phyloP scores from a whole-genome alignment of 2,329 filamentous ascomycete species.

The Fusarium nurragi region DNA sequence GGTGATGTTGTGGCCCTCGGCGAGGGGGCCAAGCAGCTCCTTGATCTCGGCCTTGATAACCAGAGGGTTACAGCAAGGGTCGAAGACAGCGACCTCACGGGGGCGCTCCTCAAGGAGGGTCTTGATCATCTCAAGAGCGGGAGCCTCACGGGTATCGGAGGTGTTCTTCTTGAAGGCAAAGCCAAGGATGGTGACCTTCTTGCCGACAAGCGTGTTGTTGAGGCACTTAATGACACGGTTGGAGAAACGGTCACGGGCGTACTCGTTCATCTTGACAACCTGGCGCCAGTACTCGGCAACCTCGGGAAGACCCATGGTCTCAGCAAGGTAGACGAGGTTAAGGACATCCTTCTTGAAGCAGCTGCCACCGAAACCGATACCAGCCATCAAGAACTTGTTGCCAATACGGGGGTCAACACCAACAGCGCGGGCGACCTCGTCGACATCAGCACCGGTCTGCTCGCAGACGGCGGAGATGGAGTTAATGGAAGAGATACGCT shows the following conservation, averaged over 20 bases:
- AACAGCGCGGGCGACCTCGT: conserved; percentile 73
- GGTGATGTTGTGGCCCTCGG: conserved; percentile 55
- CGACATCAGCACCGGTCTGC: conserved; percentile 77
- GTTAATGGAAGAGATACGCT: conserved; percentile 84
- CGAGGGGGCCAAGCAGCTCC: conserved; percentile 52
- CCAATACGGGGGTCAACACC: conserved; percentile 79
- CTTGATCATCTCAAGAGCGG: conserved; percentile 74
- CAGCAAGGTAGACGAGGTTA: conserved; percentile 77
- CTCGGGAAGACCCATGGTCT: conserved; percentile 73
- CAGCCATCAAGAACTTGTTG: conserved; percentile 76
- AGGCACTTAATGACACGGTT: conserved; percentile 72
- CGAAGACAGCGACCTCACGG: conserved; percentile 72
- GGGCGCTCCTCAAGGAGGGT: conserved; percentile 72
- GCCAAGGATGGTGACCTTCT: conserved; percentile 77
- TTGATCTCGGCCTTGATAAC: conserved; percentile 62
- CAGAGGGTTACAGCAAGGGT: conserved; percentile 67
- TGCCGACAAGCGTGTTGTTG: conserved; percentile 73
- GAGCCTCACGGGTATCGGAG: conserved; percentile 76
- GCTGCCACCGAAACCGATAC: conserved; percentile 80
- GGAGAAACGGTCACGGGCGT: conserved; percentile 75
- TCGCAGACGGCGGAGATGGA: conserved; percentile 84
- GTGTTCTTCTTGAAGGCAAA: conserved; percentile 86
- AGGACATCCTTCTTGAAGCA: conserved; percentile 86
- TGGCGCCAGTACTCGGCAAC: conserved; percentile 80
- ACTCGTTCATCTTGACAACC: conserved; percentile 80